Conservation (phyloP, 2,329 filamentous ascomycete species). For the Fusarium tupiense region DNA sequence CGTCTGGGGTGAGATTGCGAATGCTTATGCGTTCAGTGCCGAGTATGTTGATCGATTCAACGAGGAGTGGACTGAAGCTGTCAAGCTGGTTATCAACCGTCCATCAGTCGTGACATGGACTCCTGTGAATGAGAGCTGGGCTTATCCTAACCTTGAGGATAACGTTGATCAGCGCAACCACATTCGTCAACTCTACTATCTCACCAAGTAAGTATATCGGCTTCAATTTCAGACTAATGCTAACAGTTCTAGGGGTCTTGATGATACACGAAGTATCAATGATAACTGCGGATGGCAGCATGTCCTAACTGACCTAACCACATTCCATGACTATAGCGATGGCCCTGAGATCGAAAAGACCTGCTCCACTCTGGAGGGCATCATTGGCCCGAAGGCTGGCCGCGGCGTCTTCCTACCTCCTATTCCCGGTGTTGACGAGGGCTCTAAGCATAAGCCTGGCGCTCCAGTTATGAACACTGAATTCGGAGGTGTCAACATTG, state of each 20-base stretch:
- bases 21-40: conserved; percentile 69
- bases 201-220: conserved; percentile 63
- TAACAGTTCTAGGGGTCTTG: conserved; percentile 55
- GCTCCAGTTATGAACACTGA: conserved; percentile 73
- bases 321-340: conserved; percentile 75
- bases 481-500: conserved; percentile 75
- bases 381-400: conserved; percentile 61
- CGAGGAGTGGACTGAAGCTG: conserved; percentile 70
- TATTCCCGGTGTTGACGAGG: conserved; percentile 55
- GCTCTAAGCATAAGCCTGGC: conserved; percentile 60
- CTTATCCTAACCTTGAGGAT: conserved; percentile 66
- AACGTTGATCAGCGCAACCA: conserved; percentile 70
- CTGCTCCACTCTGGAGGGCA: conserved; percentile 62
- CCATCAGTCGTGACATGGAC: conserved; percentile 74
- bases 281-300: conserved; percentile 80
- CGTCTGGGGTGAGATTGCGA: conserved; percentile 73
- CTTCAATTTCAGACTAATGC: conserved; percentile 34
- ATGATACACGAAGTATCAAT: conserved; percentile 72
- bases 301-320: conserved; percentile 70
- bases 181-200: conserved; percentile 69
- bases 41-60: conserved; percentile 70
- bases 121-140: conserved; percentile 72
- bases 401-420: conserved; percentile 64
- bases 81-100: conserved; percentile 72
- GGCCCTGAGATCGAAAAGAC: conserved; percentile 63